phyloP scores from a whole-genome alignment of 345 rosid genomes.

The Crucihimalaya himalaica region DNA sequence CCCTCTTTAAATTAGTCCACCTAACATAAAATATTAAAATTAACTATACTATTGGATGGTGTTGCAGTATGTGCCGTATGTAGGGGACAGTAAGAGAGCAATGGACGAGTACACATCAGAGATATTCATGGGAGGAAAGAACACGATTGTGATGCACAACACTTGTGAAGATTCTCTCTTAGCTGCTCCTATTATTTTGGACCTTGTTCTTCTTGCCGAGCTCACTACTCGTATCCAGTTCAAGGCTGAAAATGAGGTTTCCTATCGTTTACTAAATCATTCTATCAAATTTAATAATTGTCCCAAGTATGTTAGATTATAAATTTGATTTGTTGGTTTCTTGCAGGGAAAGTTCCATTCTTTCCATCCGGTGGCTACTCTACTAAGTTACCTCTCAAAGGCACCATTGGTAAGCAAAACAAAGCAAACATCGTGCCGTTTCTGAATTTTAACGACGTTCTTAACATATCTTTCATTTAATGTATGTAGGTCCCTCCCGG shows the following conservation, averaged over 20 bases:
- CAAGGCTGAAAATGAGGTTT: constrained; percentile 83
- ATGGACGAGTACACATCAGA: constrained; percentile 99
- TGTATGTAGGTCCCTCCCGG: constrained; percentile 88
- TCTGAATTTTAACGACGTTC: background rate
- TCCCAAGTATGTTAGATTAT: background rate
- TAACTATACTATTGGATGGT: background rate
- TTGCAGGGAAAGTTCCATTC: constrained; percentile 91
- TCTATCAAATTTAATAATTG: background rate
- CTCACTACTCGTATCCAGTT: constrained; percentile 89
- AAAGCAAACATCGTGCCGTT: constrained; percentile 24
- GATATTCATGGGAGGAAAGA: constrained; percentile 96
- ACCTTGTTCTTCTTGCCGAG: constrained; percentile 94
- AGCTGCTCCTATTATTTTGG: constrained; percentile 96
- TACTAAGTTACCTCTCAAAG: constrained; percentile 94
- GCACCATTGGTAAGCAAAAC: constrained; percentile 81
- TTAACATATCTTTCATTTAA: background rate
- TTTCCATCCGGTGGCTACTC: constrained; percentile 96
- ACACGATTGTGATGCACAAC: constrained; percentile 91
- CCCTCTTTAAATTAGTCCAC: background rate
- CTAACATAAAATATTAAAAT: background rate
- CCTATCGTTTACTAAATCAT: background rate
- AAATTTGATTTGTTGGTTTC: background rate
- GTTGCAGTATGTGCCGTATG: constrained; percentile 86
- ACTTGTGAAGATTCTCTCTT: constrained; percentile 96
- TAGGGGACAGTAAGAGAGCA: constrained; percentile 98